Evolutionary conservation across 306 rosid species (phyloP).

Genomic region (Myrica gale): DNA sequence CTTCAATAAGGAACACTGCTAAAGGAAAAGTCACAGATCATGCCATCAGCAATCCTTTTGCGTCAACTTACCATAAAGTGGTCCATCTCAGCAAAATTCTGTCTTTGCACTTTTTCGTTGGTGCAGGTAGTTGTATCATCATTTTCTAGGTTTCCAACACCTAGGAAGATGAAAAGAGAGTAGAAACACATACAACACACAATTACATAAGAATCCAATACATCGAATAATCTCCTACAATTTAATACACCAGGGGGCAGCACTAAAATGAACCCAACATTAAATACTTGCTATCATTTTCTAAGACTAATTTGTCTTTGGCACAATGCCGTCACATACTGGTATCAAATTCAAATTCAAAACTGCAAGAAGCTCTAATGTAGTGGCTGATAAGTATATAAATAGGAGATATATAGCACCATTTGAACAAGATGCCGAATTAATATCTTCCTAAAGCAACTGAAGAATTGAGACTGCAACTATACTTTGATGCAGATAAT

Average conservation of each 20-base stretch:
- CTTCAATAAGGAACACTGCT: neutral
- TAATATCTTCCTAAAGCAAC: conserved; percentile 4
- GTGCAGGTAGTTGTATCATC: conserved; percentile 16
- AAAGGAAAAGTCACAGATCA: neutral
- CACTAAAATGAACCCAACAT: too few species aligned
- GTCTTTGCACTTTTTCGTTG: conserved; percentile 5
- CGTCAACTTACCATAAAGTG: conserved; percentile 39
- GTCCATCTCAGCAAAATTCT: conserved; percentile 8
- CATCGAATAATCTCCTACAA: too few species aligned
- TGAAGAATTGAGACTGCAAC: neutral
- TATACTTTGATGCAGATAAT: neutral
- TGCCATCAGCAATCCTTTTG: neutral
- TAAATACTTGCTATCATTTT: too few species aligned
- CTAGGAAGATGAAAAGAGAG: conserved; percentile 25
- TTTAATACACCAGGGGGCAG: too few species aligned
- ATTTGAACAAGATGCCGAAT: neutral
- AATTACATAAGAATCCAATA: too few species aligned
- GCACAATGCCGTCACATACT: too few species aligned
- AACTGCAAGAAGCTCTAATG: neutral
- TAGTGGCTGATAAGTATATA: neutral
- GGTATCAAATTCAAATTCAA: too few species aligned
- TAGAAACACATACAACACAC: too few species aligned
- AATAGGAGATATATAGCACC: neutral
- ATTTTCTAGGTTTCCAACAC: conserved; percentile 19
- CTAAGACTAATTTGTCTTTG: neutral